Conservation (phyloP, 495 filamentous ascomycete species). For the Trichocladium uniseriatum region DNA sequence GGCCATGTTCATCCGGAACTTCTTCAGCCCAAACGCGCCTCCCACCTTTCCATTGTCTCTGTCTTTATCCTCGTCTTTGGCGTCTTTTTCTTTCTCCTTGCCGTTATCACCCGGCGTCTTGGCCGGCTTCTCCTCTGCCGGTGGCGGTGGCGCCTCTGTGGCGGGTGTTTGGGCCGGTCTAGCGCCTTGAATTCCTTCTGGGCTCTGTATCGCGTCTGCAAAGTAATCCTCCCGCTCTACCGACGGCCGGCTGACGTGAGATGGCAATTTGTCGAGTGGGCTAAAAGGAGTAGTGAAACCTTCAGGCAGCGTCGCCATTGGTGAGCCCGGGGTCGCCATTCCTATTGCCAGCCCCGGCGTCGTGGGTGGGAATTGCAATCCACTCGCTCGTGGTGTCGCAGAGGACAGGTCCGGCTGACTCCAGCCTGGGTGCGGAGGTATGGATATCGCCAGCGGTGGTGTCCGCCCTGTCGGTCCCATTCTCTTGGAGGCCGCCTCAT, state of each 20-base stretch:
- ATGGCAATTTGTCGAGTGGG: constrained; percentile 31
- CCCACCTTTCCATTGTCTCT: constrained; percentile 60
- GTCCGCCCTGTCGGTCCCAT: constrained; percentile 41
- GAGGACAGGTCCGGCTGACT: constrained; percentile 30
- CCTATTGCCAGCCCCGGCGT: constrained; percentile 74
- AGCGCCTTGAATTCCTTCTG: constrained; percentile 18
- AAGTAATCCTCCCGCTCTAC: constrained; percentile 40
- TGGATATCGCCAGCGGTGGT: constrained; percentile 56
- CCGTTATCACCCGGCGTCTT: constrained; percentile 15
- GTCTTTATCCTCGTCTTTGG: constrained; percentile 51
- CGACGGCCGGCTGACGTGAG: constrained; percentile 29
- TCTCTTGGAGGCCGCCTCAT: constrained; percentile 50
- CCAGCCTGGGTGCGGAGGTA: constrained; percentile 53
- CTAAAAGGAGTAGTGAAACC: constrained; percentile 27
- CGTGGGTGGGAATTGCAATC: constrained; percentile 43
- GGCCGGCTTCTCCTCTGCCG: constrained; percentile 26
- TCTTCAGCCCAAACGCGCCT: constrained; percentile 73
- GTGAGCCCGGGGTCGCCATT: constrained; percentile 58
- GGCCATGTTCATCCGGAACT: constrained; percentile 77
- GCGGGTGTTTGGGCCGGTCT: constrained; percentile 30
- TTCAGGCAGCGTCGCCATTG: constrained; percentile 32
- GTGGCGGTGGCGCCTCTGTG: constrained; percentile 8
- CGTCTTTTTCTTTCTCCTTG: constrained; percentile 32
- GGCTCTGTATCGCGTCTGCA: constrained; percentile 34
- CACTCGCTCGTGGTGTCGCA: constrained; percentile 56